Evolutionary conservation across 768 basidiomycete species (phyloP), one percentile per base, ranked within the genome.

Genomic region (Suillus lakei): DNA sequence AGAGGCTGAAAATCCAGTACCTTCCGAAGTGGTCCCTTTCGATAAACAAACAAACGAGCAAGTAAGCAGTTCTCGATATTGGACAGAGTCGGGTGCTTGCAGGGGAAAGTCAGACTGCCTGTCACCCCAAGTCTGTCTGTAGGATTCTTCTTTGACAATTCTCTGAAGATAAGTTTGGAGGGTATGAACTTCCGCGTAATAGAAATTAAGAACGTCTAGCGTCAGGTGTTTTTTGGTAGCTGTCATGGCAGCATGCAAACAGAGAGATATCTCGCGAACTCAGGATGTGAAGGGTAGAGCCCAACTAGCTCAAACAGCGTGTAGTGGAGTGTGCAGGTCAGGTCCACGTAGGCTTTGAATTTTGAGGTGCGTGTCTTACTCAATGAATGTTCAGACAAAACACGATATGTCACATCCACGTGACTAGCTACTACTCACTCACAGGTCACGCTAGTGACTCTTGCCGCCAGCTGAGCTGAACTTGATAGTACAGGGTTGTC

Each of bases 1-100:
- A 32, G 77, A 65, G 4, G 74, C 73, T 54, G 67, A 68, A 39
- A 83, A 75, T 15, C 63, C 68, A 1, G 68, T 75, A 48, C 65
- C 69, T 21, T 66, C 68, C 54, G 36, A 65, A 15, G 68, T 64
- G 13, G 68, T 65, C 5, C 60, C 65, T n/a, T 65, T 62, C 51
- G 75, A 78, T 54, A 79, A 68, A 39, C 82, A 83, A 48, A 90
- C 82, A 63, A 83, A 81, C 0, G 88, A 77, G 1, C 77, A 79
- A 34, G 76, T 75, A n/a, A 91, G 67, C 6, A 89, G 72, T 30
- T 73, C 66, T 7, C 30, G 50, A 63, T 81, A 85, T 16, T 66
- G 54, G 30, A 60, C 44, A 5, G 74, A 65, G 38, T 81, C 83
- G 39, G 65, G 63, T 9, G 53, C 62, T 1, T 55, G 12, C 36